Evolutionary conservation across 352 stramenopile genomes (phyloP).

Genomic region (Globisporangium polare): DNA sequence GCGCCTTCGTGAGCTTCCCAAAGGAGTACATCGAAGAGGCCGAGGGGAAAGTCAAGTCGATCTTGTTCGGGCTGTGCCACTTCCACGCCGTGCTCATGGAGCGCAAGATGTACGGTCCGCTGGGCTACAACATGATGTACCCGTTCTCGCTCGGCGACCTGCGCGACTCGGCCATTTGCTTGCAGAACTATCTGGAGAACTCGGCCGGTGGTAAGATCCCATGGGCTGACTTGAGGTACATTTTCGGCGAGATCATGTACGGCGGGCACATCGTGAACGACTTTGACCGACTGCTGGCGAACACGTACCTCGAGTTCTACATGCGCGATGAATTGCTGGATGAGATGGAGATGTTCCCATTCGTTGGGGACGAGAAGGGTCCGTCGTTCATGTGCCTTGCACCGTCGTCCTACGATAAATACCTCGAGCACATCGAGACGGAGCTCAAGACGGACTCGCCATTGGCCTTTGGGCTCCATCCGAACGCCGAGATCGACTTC

Average conservation of each 20-base stretch:
- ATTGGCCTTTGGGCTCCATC: conserved; percentile 96
- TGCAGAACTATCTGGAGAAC: conserved; percentile 97
- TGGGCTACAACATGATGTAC: conserved; percentile 99
- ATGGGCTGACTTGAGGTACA: conserved; percentile 96
- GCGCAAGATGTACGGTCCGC: conserved; percentile 95
- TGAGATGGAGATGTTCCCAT: conserved; percentile 98
- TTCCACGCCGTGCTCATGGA: conserved; percentile 98
- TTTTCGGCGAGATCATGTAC: conserved; percentile 98
- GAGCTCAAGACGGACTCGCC: conserved; percentile 96
- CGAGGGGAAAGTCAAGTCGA: conserved; percentile 95
- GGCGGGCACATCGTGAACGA: conserved; percentile 96
- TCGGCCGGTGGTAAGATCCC: conserved; percentile 93
- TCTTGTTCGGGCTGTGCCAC: conserved; percentile 96
- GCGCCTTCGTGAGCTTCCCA: conserved; percentile 94
- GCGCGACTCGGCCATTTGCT: conserved; percentile 91
- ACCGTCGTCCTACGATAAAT: conserved; percentile 97
- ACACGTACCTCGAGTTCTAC: conserved; percentile 98
- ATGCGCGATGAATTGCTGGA: conserved; percentile 98
- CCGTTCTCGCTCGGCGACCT: conserved; percentile 96
- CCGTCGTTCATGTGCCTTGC: conserved; percentile 92
- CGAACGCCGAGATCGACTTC: conserved; percentile 99
- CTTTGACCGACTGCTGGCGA: conserved; percentile 92
- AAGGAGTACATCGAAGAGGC: conserved; percentile 96
- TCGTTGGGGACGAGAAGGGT: conserved; percentile 95
- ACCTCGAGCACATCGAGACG: conserved; percentile 96